Conservation (phyloP, 2,329 filamentous ascomycete genomes). For the Claviceps pazoutovae region DNA sequence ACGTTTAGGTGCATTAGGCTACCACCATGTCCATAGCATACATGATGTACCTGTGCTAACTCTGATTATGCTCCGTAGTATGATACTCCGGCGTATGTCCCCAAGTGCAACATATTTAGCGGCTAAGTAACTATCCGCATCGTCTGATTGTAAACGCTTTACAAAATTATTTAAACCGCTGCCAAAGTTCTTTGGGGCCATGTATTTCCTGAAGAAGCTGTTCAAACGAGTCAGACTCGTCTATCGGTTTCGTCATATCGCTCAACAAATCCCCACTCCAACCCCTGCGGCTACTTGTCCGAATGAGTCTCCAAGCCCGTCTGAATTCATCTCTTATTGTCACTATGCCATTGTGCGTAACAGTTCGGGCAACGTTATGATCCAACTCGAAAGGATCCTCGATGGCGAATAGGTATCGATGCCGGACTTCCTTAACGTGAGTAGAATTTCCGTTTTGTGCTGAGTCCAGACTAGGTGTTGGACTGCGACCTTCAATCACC, state of each 20-base stretch:
- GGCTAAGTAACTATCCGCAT: background rate
- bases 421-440: constrained; percentile 54
- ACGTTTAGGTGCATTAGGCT: too few species aligned
- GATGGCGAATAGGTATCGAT: constrained; percentile 76
- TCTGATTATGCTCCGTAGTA: background rate
- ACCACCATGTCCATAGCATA: too few species aligned
- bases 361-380: constrained; percentile 79
- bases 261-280: constrained; percentile 37
- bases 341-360: constrained; percentile 69
- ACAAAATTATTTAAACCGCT: background rate
- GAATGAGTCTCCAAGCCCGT: constrained; percentile 61
- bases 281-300: constrained; percentile 29
- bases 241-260: constrained; percentile 26
- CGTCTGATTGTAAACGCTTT: background rate
- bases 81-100: background rate
- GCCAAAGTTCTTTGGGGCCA: constrained; percentile 10
- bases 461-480: constrained; percentile 6
- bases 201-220: constrained; percentile 22
- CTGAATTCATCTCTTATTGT: constrained; percentile 75
- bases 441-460: constrained; percentile 16
- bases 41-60: background rate
- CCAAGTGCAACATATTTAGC: background rate
- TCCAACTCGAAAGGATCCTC: constrained; percentile 84
- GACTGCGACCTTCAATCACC: constrained; percentile 37
- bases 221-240: constrained; percentile 13